These are phyloP conservation scores for Pseudozyma thailandica DNA, from an alignment of 1,284 basidiomycete genomes.

Conservation along the genomic window DNA sequence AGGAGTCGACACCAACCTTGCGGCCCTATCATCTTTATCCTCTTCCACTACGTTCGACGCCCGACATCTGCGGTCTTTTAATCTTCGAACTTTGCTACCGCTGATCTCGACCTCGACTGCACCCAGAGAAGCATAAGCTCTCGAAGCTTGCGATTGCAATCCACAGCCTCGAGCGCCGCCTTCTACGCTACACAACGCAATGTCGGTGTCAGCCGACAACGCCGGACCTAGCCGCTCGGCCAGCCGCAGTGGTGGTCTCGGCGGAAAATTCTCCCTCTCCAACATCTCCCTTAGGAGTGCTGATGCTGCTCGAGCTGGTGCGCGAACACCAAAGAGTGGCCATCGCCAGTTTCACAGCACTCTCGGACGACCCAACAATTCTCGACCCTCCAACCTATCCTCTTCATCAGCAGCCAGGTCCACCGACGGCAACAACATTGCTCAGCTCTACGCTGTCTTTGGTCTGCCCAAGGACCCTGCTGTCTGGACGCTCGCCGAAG, in stretches of 20 bases:
- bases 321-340: constrained; percentile 23
- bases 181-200: neutral
- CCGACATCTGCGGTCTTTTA: too few relatives aligned
- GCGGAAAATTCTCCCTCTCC: constrained; percentile 46
- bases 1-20: too few relatives aligned
- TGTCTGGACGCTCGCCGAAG: constrained; percentile 88
- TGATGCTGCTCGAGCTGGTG: constrained; percentile 15
- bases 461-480: constrained; percentile 70
- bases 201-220: constrained; percentile 6
- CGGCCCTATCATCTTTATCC: too few relatives aligned
- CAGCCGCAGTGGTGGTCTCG: constrained; percentile 23
- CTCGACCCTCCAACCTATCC: constrained; percentile 28
- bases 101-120: too few relatives aligned
- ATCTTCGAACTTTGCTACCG: too few relatives aligned
- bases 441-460: constrained; percentile 71
- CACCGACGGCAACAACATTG: constrained; percentile 67
- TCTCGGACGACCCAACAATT: constrained; percentile 13
- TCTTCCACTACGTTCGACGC: too few relatives aligned
- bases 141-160: too few relatives aligned
- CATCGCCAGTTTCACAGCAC: constrained; percentile 27
- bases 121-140: neutral
- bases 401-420: constrained; percentile 15
- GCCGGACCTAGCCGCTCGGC: constrained; percentile 29
- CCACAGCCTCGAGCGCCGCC: neutral
- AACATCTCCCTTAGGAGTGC: constrained; percentile 40